These are phyloP conservation scores for Inonotus obliquus DNA, from an alignment of 1,284 basidiomycete species.

Conservation along the genomic window DNA sequence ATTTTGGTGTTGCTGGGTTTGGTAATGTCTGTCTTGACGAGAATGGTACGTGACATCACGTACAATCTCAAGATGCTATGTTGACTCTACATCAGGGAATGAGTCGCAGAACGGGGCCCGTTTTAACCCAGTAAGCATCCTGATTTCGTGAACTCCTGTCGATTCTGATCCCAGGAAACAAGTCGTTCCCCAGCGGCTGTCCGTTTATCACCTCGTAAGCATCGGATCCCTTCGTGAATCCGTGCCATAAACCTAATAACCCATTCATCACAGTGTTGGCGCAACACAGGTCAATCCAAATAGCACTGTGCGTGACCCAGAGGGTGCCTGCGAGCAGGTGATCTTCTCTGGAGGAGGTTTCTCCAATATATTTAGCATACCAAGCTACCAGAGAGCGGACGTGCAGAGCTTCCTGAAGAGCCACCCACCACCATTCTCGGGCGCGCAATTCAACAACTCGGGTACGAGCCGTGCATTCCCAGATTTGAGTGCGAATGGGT, in stretches of 20 bases:
- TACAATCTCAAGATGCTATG: constrained; percentile 15
- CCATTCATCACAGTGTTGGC: constrained; percentile 22
- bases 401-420: constrained; percentile 26
- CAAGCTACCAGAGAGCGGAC: constrained; percentile 28
- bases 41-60: constrained; percentile 20
- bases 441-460: constrained; percentile 29
- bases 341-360: constrained; percentile 34
- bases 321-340: constrained; percentile 26
- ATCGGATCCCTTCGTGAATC: neutral
- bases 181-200: constrained; percentile 31
- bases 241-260: neutral
- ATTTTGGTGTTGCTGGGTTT: constrained; percentile 30
- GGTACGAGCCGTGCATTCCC: constrained; percentile 24
- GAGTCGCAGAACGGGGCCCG: constrained; percentile 21
- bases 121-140: constrained; percentile 26
- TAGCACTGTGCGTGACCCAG: constrained; percentile 24
- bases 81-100: constrained; percentile 17
- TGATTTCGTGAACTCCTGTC: neutral
- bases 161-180: neutral
- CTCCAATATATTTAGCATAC: constrained; percentile 30
- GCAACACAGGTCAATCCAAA: constrained; percentile 29
- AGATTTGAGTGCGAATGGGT: constrained; percentile 24
- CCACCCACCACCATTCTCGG: constrained; percentile 27
- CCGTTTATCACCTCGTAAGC: constrained; percentile 22
- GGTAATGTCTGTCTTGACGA: constrained; percentile 26